Evolutionary conservation across 495 filamentous ascomycete genomes (phyloP), one percentile per base, ranked within the genome.

Genomic region (Podospora fimiseda): DNA sequence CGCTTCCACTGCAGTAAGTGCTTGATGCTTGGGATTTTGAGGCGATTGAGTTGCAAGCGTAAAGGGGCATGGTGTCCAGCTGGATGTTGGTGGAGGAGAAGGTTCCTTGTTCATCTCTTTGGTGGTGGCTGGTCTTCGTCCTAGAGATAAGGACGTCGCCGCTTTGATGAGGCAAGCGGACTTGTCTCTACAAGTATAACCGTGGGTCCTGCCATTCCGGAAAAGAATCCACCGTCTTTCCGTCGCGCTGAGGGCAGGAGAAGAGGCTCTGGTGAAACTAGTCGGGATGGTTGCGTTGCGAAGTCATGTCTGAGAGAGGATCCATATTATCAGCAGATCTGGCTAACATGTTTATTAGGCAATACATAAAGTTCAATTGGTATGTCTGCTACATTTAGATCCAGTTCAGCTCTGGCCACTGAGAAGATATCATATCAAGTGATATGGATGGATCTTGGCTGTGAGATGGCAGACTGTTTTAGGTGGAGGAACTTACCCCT

Each of bases 341-440:
- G 22, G 22, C 45, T 30, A 16, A 33, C 23, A 42, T 4, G 9
- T 30, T 48, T 1, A 51, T 50, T 52, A 82, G 76, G 74, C 72
- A 40, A 66, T 77, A 48, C 75, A 81, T 57, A 81, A 81, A 69
- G 75, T 80, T 49, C 79, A 82, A 74, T 69, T 81, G 62, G 80
- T 83, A 80, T 63, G 68, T 69, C 46, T 56, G n/a, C 51, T 51
- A 30, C 8, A 20, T 27, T 19, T 11, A 18, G 39, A 18, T 14
- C 16, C 33, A 37, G n/a, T 8, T 8, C n/a, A n/a, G n/a, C n/a
- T 33, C 27, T 33, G 11, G 27, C 27, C 27, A 5, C 27, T 33
- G 27, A 11, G 6, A 33, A 33, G 27, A 33, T 33, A 11, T 33
- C 11, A 33, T 33, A 33, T 33, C 27, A 33, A 33, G 27, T 33